phyloP scores from a whole-genome alignment of 495 filamentous ascomycete genomes.

The Tuber calosporum region DNA sequence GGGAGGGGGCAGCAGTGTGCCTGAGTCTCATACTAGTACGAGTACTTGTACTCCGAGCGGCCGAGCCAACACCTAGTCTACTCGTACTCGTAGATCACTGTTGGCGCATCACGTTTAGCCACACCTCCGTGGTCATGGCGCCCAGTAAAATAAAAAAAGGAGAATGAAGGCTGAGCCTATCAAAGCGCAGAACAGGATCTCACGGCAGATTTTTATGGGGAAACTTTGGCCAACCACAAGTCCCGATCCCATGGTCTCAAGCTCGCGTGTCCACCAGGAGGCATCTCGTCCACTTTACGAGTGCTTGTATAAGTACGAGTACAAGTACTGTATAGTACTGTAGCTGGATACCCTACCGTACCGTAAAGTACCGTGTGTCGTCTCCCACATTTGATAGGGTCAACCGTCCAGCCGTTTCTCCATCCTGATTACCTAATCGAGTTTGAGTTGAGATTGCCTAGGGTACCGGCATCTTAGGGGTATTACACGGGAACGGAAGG shows the following conservation, averaged over 20 bases:
- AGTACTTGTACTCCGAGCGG: too few species aligned
- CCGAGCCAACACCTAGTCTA: not conserved
- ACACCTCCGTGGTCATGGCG: not conserved
- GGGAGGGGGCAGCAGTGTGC: not conserved
- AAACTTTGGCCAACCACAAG: constrained; percentile 1
- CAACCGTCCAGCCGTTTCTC: not conserved
- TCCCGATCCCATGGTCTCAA: not conserved
- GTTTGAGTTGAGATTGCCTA: not conserved
- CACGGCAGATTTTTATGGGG: not conserved
- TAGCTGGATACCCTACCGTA: too few species aligned
- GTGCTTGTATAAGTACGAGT: too few species aligned
- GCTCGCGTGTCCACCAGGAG: not conserved
- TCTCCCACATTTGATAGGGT: not conserved
- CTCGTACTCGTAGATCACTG: too few species aligned
- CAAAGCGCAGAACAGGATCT: not conserved
- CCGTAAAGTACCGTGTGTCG: too few species aligned
- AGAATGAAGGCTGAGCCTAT: not conserved
- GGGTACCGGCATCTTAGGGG: too few species aligned
- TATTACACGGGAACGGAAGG: not conserved
- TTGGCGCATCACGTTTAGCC: not conserved
- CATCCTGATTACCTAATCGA: not conserved
- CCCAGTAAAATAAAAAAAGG: not conserved
- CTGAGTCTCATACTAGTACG: not conserved
- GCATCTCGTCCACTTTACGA: not conserved
- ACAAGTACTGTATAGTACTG: too few species aligned